Evolutionary conservation across 2,329 filamentous ascomycete species (phyloP).

Genomic region (Pseudocercospora ulei): DNA sequence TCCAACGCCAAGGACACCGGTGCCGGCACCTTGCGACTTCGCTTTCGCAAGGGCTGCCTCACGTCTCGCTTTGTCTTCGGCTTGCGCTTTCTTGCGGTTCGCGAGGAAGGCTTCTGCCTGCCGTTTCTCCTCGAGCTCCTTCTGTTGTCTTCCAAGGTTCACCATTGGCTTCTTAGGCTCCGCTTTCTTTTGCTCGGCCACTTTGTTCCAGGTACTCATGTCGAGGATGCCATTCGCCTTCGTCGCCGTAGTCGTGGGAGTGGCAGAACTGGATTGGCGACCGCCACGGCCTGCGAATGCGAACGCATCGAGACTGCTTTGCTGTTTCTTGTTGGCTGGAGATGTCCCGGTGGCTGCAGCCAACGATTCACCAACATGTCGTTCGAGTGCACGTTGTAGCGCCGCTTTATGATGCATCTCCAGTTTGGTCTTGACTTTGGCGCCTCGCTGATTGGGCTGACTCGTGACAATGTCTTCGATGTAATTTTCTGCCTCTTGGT

Average conservation of each 20-base stretch:
- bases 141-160: constrained; percentile 15
- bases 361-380: constrained; percentile 36
- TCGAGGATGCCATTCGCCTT: constrained; percentile 31
- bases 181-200: constrained; percentile 18
- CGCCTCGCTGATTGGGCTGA: constrained; percentile 24
- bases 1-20: constrained; percentile 62
- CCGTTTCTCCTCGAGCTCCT: constrained; percentile 28
- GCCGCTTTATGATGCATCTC: constrained; percentile 76
- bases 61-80: constrained; percentile 62
- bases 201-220: constrained; percentile 18
- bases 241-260: constrained; percentile 21
- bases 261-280: constrained; percentile 21
- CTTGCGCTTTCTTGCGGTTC: constrained; percentile 63
- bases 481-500: constrained; percentile 49
- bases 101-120: constrained; percentile 54
- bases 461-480: constrained; percentile 56
- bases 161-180: constrained; percentile 31
- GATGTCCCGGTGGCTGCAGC: constrained; percentile 23
- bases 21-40: constrained; percentile 61
- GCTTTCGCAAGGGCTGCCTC: constrained; percentile 25
- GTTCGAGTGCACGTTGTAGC: constrained; percentile 54
- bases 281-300: constrained; percentile 30
- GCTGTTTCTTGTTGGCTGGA: constrained; percentile 33
- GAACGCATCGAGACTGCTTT: constrained; percentile 37
- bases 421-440: constrained; percentile 64